Base-by-base conservation (phyloP, 1,139 yeast species). In the Yamadazyma buinensis region DNA sequence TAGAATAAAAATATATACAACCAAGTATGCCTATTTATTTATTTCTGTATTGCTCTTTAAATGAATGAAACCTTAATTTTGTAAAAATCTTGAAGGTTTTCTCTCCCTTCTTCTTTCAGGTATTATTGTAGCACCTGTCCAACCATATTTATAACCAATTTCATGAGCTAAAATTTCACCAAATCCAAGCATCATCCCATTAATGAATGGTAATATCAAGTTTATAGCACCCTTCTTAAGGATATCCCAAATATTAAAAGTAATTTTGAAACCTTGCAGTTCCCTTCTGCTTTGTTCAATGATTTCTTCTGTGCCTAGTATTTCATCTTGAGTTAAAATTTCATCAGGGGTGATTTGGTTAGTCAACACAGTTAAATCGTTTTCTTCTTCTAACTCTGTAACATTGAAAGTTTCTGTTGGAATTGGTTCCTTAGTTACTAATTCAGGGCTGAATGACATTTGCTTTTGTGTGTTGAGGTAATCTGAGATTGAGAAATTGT, bases 141-240 rank as follows among this genome's bases (percentile, higher is more conserved):
- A 85, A 30, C 84, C 79, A 64, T 78, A 83, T 37, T 72, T 70
- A 66, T 84, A 84, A 8, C 96, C 95, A 31, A 90, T 64, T 54
- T 92, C 97, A 55, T 90, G 97, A 12, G 97, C 98, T 45, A 86
- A 67, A 17, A 92, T 82, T 62, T 92, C 98, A 1, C 98, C 98
- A 57, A 90, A 87, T 0, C 98, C 98, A 41, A 92, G 73, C 95
- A 90, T 90, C 64, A 92, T 68, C 9, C 98, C 98, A 54, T 92
- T 92, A 43, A 92, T 67, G 51, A 92, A 88, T 2, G 98, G 98
- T 33, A 92, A 64, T 4, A 88, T 58, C 47, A 90, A 61, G 49
- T 92, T 90, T 44, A 92, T 80, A 3, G 88, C 77, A 15, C 82
- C 67, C 26, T 72, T 68, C 36, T 66, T 59, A 28, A 75, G 33